These are phyloP conservation scores for Trametes versicolor DNA, from an alignment of 1,284 basidiomycete species.

Conservation along the genomic window DNA sequence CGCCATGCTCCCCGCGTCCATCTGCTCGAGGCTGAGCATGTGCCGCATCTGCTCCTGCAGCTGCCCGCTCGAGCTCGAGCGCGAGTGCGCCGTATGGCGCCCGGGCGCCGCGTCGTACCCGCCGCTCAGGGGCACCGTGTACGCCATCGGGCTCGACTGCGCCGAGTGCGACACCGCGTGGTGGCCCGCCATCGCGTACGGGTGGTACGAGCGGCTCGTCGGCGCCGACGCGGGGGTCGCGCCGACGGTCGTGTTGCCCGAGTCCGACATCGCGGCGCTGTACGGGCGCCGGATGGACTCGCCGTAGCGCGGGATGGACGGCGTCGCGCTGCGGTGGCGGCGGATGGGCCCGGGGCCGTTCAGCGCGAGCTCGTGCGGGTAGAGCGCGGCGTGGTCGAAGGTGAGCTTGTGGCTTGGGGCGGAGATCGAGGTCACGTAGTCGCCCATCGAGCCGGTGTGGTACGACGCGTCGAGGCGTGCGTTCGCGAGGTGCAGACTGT, in stretches of 20 bases:
- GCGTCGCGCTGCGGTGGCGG: conserved; percentile 79
- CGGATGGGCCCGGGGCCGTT: conserved; percentile 64
- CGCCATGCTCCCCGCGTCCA: conserved; percentile 23
- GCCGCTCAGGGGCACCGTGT: conserved; percentile 52
- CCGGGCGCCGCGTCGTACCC: conserved; percentile 9
- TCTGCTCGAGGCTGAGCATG: conserved; percentile 42
- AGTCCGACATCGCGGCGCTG: conserved; percentile 54
- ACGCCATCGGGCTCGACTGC: conserved; percentile 66
- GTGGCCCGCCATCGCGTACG: conserved; percentile 54
- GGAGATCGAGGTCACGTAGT: conserved; percentile 57
- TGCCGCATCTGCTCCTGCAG: conserved; percentile 46
- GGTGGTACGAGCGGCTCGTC: conserved; percentile 57
- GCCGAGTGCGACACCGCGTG: conserved; percentile 50
- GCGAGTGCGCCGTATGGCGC: conserved; percentile 24
- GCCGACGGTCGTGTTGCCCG: conserved; percentile 29
- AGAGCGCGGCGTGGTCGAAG: conserved; percentile 67
- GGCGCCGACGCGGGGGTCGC: not conserved
- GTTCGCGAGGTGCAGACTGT: conserved; percentile 22
- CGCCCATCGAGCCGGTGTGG: conserved; percentile 31
- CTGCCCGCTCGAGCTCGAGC: conserved; percentile 42
- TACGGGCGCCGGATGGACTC: conserved; percentile 61
- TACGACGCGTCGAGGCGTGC: conserved; percentile 32
- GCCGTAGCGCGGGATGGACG: conserved; percentile 60
- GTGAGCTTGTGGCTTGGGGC: conserved; percentile 73
- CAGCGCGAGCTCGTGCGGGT: conserved; percentile 50